A percentile compares a stretch with the other conserved stretches of the same genome.
Conservation (phyloP, 1,284 basidiomycete species). For the Anthracocystis walkeri region DNA sequence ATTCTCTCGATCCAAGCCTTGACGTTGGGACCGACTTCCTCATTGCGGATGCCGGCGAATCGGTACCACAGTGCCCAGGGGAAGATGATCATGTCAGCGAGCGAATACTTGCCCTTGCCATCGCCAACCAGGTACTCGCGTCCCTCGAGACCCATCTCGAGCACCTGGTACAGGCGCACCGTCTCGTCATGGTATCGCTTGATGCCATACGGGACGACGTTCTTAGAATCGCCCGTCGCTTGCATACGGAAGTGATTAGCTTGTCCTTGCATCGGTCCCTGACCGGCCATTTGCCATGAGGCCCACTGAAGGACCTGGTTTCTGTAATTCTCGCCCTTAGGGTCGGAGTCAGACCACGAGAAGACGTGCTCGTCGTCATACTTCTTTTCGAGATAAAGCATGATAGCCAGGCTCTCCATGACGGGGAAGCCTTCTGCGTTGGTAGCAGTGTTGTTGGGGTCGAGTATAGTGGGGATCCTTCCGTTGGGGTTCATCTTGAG, state of each 20-base stretch:
- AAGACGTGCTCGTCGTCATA: conserved; percentile 58
- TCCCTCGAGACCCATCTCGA: conserved; percentile 48
- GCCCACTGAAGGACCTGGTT: conserved; percentile 55
- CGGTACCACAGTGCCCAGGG: conserved; percentile 51
- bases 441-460: conserved; percentile 51
- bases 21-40: conserved; percentile 44
- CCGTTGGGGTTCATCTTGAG: conserved; percentile 67
- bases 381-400: conserved; percentile 61
- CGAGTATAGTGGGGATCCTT: conserved; percentile 57
- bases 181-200: conserved; percentile 57
- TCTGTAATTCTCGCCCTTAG: conserved; percentile 49
- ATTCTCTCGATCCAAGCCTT: conserved; percentile 48
- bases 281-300: conserved; percentile 27
- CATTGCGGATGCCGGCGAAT: conserved; percentile 33
- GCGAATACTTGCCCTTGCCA: conserved; percentile 55
- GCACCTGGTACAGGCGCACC: conserved; percentile 54
- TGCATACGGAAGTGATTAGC: conserved; percentile 57
- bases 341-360: conserved; percentile 46
- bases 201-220: conserved; percentile 55
- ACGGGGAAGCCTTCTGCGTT: conserved; percentile 43
- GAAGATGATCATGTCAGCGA: conserved; percentile 56
- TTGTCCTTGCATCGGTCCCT: conserved; percentile 59
- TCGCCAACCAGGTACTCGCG: conserved; percentile 60
- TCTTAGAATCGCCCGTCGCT: conserved; percentile 44
- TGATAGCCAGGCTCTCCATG: conserved; percentile 52